Conservation (phyloP, 805 yeast genomes). For the Lipomyces sp. region DNA sequence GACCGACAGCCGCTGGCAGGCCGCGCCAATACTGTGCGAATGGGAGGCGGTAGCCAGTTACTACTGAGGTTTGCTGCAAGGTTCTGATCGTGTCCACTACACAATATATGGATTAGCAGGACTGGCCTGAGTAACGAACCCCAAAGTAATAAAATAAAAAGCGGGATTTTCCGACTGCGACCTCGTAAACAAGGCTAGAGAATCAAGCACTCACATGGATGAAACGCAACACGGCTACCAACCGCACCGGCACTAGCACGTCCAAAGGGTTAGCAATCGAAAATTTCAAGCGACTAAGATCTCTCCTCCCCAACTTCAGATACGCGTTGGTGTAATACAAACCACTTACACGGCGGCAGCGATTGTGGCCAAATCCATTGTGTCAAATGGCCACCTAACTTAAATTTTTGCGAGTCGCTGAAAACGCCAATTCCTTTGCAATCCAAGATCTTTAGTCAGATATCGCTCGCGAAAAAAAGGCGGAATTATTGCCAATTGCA, state of each 20-base stretch:
- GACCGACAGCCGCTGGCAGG: conserved; percentile 47
- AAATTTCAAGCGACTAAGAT: neutral
- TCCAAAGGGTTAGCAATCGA: neutral
- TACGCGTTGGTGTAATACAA: neutral
- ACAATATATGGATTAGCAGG: neutral
- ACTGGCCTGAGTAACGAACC: neutral
- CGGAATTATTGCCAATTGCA: neutral
- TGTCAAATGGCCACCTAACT: neutral
- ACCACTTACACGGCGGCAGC: conserved; percentile 47
- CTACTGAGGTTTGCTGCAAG: conserved; percentile 50
- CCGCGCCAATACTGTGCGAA: conserved; percentile 50
- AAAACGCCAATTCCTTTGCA: neutral
- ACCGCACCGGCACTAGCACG: conserved; percentile 45
- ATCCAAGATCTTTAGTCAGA: neutral
- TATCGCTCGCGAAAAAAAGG: neutral
- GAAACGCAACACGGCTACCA: conserved; percentile 48
- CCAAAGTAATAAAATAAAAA: neutral
- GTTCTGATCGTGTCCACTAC: conserved; percentile 51
- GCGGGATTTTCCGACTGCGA: neutral
- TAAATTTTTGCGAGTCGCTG: neutral
- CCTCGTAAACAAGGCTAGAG: too few species aligned
- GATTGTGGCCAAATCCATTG: conserved; percentile 48
- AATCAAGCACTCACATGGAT: conserved; percentile 44
- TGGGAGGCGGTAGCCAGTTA: conserved; percentile 47
- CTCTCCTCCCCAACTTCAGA: neutral